Evolutionary conservation across 2,329 filamentous ascomycete genomes (phyloP), one percentile per base, ranked within the genome.

Genomic region (Plenodomus lindquistii): DNA sequence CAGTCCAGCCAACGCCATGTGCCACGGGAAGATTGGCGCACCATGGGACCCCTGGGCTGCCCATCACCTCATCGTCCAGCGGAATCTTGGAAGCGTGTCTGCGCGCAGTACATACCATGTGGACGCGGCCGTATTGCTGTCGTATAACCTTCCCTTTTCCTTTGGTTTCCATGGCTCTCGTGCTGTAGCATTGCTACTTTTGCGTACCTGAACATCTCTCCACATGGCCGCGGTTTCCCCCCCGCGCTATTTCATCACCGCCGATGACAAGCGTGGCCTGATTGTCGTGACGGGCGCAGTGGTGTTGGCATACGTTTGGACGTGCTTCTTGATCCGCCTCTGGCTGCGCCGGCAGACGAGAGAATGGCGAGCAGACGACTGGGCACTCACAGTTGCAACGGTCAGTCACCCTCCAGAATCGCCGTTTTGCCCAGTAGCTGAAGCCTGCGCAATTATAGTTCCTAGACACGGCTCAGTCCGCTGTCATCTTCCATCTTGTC

Each of bases 281-380:
- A 57, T 71, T 8, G 59, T 67, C 8, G 62, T 70, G 21, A 63
- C 63, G 0, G 64, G 62, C 16, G 63, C 57, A 10, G 47, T 55
- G 3, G 64, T 62, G 3, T 40, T 69, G 19, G 59, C 61, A 6
- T 71, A 70, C 46, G 59, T 70, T 10, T 60, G 60, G 55, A 51
- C 54, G 1, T 71, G 67, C 40, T 62, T 64, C 13, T 21, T 64
- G 22, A 68, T 71, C 2, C 59, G 68, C 19, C 42, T 66, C 35
- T 70, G 62, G 56, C 41, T 70, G 40, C 62, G 66, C n/a, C 41
- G 44, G 8, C 55, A 62, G 29, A 55, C 57, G 2, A 59, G 59
- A 20, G 62, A 69, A 22, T 71, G 67, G 68, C 64, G 56, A 44
- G 55, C 57, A 24, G 68, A 71, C 40, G 67, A 68, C 47, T 63